Percentiles rank a stretch among this genome's conserved stretches.
phyloP scores from a whole-genome alignment of 768 basidiomycete genomes.

The Hirschioporus abietinus region DNA sequence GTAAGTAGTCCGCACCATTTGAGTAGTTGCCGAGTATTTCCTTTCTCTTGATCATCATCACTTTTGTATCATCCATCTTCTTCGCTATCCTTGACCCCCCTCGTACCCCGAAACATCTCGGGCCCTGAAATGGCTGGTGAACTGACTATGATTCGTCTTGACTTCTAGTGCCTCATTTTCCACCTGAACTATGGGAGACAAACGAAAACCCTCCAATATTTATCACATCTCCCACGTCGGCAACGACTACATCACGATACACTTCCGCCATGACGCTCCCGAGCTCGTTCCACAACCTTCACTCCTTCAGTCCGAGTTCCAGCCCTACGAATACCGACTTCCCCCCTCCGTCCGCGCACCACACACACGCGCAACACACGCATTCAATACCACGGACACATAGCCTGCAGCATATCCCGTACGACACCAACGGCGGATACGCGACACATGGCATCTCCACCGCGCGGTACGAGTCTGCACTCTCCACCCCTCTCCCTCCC shows the following conservation, averaged over 20 bases:
- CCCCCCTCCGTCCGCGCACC: slow-evolving; percentile 20
- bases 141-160: slow-evolving; percentile 2
- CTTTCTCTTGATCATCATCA: slow-evolving; percentile 4
- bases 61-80: slow-evolving; percentile 6
- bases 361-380: slow-evolving; percentile 30
- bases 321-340: slow-evolving; percentile 51
- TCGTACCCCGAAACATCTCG: slow-evolving; percentile 14
- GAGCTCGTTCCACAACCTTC: slow-evolving; percentile 37
- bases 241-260: slow-evolving; percentile 32
- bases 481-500: slow-evolving; percentile 25
- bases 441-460: slow-evolving; percentile 14
- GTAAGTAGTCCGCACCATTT: slow-evolving; percentile 30
- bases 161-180: slow-evolving; percentile 22
- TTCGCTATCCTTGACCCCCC: not conserved
- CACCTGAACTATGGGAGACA: slow-evolving; percentile 46
- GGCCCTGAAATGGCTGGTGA: not conserved
- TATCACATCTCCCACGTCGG: slow-evolving; percentile 57
- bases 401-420: slow-evolving; percentile 52
- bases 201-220: slow-evolving; percentile 44
- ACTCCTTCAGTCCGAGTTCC: slow-evolving; percentile 43
- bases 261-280: slow-evolving; percentile 33
- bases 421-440: slow-evolving; percentile 12
- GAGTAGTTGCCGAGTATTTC: slow-evolving; percentile 8
- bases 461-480: slow-evolving; percentile 24
- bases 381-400: slow-evolving; percentile 53